A percentile compares a stretch with the other conserved stretches of the same genome.
Evolutionary conservation across 2,329 filamentous ascomycete genomes (phyloP).

Genomic region (Fusarium devonianum): DNA sequence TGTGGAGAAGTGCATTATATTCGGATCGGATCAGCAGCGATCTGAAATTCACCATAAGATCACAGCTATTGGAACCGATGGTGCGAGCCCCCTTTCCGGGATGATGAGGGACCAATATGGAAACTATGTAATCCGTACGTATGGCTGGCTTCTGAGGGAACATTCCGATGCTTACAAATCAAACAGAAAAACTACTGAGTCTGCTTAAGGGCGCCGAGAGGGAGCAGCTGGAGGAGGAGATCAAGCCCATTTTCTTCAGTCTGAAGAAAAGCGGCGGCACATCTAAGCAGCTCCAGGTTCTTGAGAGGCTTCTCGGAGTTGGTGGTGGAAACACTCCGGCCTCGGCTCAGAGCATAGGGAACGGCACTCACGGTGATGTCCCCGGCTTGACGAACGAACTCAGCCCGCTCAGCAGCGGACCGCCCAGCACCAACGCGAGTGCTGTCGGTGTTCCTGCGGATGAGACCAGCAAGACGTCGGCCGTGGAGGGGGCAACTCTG

Average conservation of each 20-base stretch:
- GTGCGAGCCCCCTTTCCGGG: slow-evolving; percentile 72
- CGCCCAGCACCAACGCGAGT: slow-evolving; percentile 69
- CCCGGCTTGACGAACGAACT: slow-evolving; percentile 73
- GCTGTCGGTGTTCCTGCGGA: slow-evolving; percentile 52
- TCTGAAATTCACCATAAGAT: slow-evolving; percentile 71
- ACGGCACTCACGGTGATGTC: slow-evolving; percentile 52
- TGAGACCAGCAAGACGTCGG: slow-evolving; percentile 39
- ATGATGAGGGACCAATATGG: slow-evolving; percentile 92
- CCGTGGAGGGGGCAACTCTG: slow-evolving; percentile 22
- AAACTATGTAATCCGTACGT: slow-evolving; percentile 95
- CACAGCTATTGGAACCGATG: slow-evolving; percentile 66
- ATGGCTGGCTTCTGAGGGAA: slow-evolving; percentile 37
- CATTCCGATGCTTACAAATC: slow-evolving; percentile 19
- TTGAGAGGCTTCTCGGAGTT: slow-evolving; percentile 46
- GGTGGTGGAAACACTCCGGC: slow-evolving; percentile 32
- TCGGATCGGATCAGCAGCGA: slow-evolving; percentile 73
- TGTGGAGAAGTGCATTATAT: slow-evolving; percentile 88
- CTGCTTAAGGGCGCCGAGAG: slow-evolving; percentile 67
- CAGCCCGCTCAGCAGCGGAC: slow-evolving; percentile 71
- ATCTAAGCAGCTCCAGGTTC: slow-evolving; percentile 63
- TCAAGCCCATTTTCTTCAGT: slow-evolving; percentile 66
- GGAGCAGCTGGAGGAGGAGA: slow-evolving; percentile 66
- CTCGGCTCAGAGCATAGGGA: slow-evolving; percentile 38
- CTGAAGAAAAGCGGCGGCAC: slow-evolving; percentile 71
- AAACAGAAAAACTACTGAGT: slow-evolving; percentile 78